phyloP scores from a whole-genome alignment of 805 yeast species.

The Cyberlindnera samutprakarnensis region DNA sequence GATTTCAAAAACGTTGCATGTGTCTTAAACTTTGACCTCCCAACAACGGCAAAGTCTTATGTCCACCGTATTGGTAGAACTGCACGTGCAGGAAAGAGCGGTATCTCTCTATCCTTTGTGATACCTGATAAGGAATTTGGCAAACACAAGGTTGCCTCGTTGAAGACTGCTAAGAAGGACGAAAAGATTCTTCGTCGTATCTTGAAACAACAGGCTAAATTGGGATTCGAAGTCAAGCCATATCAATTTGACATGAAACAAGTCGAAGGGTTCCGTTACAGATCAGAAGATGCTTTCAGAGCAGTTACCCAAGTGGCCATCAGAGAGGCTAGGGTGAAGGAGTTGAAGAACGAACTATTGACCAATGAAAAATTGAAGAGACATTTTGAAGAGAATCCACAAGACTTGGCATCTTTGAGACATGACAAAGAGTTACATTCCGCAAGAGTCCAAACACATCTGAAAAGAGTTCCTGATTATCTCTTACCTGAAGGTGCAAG shows the following conservation, averaged over 20 bases:
- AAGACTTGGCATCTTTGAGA: slow-evolving; percentile 79
- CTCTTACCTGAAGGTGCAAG: slow-evolving; percentile 76
- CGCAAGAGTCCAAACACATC: slow-evolving; percentile 71
- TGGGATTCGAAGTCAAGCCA: slow-evolving; percentile 73
- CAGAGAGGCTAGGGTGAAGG: slow-evolving; percentile 89
- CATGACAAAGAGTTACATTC: slow-evolving; percentile 89
- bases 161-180: slow-evolving; percentile 67
- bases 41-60: slow-evolving; percentile 81
- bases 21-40: slow-evolving; percentile 91
- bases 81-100: slow-evolving; percentile 94
- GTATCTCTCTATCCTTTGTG: slow-evolving; percentile 90
- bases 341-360: slow-evolving; percentile 77
- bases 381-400: slow-evolving; percentile 96
- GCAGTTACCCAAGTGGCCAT: slow-evolving; percentile 85
- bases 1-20: slow-evolving; percentile 96
- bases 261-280: slow-evolving; percentile 90
- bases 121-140: slow-evolving; percentile 80
- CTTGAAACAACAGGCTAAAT: slow-evolving; percentile 63
- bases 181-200: slow-evolving; percentile 79
- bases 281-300: slow-evolving; percentile 95
- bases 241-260: slow-evolving; percentile 88
- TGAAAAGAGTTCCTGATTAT: slow-evolving; percentile 90
- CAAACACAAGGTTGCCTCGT: slow-evolving; percentile 74
- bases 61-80: slow-evolving; percentile 95
- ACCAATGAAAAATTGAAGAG: slow-evolving; percentile 86